phyloP scores from a whole-genome alignment of 1,139 yeast genomes.

The Candida gigantensis region DNA sequence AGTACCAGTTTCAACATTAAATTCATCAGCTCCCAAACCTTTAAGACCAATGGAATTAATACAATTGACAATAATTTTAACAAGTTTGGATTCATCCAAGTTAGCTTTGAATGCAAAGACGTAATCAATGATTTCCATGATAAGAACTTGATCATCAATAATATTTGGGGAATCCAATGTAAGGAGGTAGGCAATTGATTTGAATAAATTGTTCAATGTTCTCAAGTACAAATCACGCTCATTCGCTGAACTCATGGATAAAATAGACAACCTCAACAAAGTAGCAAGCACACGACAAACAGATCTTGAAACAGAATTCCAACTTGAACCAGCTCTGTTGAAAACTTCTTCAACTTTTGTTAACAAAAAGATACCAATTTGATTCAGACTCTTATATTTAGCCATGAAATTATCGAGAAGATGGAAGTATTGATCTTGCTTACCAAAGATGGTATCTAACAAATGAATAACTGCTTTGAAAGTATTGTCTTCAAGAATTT shows the following conservation, averaged over 20 bases:
- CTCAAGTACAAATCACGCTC: conserved; percentile 32
- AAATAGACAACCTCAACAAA: conserved; percentile 44
- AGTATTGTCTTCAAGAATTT: conserved; percentile 36
- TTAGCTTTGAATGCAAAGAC: conserved; percentile 45
- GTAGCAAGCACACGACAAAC: conserved; percentile 60
- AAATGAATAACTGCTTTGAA: conserved; percentile 62
- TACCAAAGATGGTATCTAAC: conserved; percentile 64
- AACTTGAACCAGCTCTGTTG: conserved; percentile 50
- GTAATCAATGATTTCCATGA: conserved; percentile 59
- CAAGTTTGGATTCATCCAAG: conserved; percentile 41
- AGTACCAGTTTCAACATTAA: conserved; percentile 17
- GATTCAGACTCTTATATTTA: conserved; percentile 38
- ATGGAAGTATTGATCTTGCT: conserved; percentile 63
- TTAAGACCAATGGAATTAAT: conserved; percentile 54
- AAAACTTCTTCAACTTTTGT: conserved; percentile 49
- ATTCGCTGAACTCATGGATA: conserved; percentile 24
- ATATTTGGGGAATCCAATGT: conserved; percentile 46
- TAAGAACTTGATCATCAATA: conserved; percentile 58
- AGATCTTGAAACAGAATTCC: conserved; percentile 67
- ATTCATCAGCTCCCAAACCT: conserved; percentile 52
- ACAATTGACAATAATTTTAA: conserved; percentile 41
- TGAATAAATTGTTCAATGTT: conserved; percentile 35
- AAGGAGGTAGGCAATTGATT: conserved; percentile 49
- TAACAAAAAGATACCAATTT: conserved; percentile 53
- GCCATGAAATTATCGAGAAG: conserved; percentile 52